Conservation (phyloP, 345 rosid genomes). For the Xanthoceras sorbifolium region DNA sequence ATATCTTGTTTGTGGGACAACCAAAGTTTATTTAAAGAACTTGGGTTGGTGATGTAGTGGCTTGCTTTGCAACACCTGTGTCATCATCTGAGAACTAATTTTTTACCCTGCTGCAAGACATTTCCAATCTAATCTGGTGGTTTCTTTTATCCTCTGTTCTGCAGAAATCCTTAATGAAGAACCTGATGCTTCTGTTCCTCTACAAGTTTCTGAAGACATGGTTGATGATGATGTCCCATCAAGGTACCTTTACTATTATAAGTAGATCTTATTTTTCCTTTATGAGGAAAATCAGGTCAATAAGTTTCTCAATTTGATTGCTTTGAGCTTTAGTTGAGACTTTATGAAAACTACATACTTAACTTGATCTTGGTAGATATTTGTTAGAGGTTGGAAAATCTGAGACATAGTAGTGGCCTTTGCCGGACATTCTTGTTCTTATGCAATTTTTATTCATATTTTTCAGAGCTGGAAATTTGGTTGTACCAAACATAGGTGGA, state of each 20-base stretch:
- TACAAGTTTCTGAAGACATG: constrained; percentile 69
- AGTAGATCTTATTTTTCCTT: not conserved
- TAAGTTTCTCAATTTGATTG: not conserved
- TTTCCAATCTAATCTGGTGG: constrained; percentile 11
- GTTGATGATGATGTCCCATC: constrained; percentile 83
- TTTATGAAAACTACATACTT: not conserved
- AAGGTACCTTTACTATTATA: constrained; percentile 45
- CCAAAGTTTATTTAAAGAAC: not conserved
- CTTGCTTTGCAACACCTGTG: not conserved
- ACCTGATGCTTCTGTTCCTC: constrained; percentile 51
- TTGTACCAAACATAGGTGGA: constrained; percentile 57
- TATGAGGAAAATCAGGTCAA: not conserved
- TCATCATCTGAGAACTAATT: not conserved
- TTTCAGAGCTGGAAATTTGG: constrained; percentile 79
- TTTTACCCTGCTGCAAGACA: not conserved
- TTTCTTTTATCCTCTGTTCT: not conserved
- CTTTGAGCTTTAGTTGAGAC: constrained; percentile 6
- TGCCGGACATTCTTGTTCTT: not conserved
- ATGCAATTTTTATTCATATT: constrained; percentile 1
- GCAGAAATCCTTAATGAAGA: constrained; percentile 65
- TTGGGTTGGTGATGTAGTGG: not conserved
- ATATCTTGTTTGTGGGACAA: not conserved
- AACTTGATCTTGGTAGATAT: not conserved
- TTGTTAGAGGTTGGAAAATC: not conserved
- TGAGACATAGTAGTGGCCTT: not conserved